Evolutionary conservation across 1,139 yeast species (phyloP).

Genomic region (Debaryomyces udenii): DNA sequence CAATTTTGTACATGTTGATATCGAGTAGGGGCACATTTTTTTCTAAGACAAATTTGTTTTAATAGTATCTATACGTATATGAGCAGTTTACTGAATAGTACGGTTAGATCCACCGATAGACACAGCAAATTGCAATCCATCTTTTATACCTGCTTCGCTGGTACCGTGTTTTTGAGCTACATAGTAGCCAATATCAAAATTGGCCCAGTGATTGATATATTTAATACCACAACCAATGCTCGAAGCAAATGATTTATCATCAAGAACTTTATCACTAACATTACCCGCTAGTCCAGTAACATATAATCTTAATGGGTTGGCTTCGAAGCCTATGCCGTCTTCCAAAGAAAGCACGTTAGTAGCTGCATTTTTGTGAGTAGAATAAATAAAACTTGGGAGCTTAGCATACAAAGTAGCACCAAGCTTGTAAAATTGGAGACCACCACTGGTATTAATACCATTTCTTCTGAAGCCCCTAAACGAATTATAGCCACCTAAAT

Average conservation of each 20-base stretch:
- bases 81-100: constrained; percentile 8
- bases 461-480: constrained; percentile 46
- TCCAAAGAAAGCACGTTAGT: constrained; percentile 16
- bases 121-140: constrained; percentile 52
- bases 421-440: constrained; percentile 40
- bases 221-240: constrained; percentile 47
- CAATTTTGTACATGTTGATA: constrained; percentile 1
- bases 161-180: constrained; percentile 34
- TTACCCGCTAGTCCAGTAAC: constrained; percentile 38
- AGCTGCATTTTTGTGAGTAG: constrained; percentile 19
- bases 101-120: constrained; percentile 48
- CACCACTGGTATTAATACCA: constrained; percentile 43
- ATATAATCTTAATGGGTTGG: constrained; percentile 49
- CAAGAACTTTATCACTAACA: constrained; percentile 33
- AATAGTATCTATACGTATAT: constrained; percentile 2
- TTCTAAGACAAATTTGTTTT: neutral
- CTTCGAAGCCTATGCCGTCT: constrained; percentile 23
- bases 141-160: constrained; percentile 35
- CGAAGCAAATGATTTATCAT: constrained; percentile 30
- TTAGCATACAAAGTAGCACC: constrained; percentile 40
- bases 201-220: constrained; percentile 49
- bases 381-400: constrained; percentile 36
- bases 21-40: constrained; percentile 1
- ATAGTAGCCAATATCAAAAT: constrained; percentile 51
- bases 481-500: constrained; percentile 46